Evolutionary conservation across 768 basidiomycete species (phyloP).

Genomic region (Amanita rimosa): DNA sequence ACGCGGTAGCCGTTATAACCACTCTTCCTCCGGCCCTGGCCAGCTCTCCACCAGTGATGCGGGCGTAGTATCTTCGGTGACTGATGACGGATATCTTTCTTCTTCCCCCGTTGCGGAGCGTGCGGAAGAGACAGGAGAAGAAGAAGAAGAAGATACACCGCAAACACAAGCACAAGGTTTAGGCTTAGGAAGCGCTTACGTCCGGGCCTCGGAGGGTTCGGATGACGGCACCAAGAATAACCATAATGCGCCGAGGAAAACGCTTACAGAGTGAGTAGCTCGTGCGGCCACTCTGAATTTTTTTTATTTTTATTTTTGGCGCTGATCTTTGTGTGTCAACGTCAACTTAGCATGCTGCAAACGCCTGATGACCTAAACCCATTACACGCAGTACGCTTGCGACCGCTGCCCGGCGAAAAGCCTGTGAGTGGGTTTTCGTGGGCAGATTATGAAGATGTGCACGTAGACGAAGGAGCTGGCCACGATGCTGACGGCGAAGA

Average conservation of each 20-base stretch:
- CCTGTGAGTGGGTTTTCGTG: conserved; percentile 61
- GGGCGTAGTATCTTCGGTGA: conserved; percentile 36
- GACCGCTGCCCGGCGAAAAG: conserved; percentile 41
- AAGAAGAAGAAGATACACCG: conserved; percentile 12
- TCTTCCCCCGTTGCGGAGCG: conserved; percentile 26
- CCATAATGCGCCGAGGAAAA: conserved; percentile 17
- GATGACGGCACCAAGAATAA: conserved; percentile 6
- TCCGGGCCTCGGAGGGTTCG: conserved; percentile 11
- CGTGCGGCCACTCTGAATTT: too few relatives aligned
- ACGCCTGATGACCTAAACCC: conserved; percentile 39
- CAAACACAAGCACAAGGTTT: conserved; percentile 15
- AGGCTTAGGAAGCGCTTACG: conserved; percentile 14
- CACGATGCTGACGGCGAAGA: conserved; percentile 62
- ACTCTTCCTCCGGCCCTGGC: conserved; percentile 7
- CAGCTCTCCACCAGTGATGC: conserved; percentile 29
- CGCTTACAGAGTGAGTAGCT: conserved; percentile 47
- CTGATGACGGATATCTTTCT: conserved; percentile 17
- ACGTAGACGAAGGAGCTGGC: conserved; percentile 25
- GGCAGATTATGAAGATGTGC: conserved; percentile 69
- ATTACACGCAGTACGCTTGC: conserved; percentile 59
- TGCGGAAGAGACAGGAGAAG: conserved; percentile 13
- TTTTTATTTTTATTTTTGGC: too few relatives aligned
- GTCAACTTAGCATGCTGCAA: conserved; percentile 45
- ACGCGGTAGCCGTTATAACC: conserved; percentile 19
- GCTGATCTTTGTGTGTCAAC: background rate